Evolutionary conservation across 305 asterid species (phyloP).

Genomic region (Fraxinus sp.): DNA sequence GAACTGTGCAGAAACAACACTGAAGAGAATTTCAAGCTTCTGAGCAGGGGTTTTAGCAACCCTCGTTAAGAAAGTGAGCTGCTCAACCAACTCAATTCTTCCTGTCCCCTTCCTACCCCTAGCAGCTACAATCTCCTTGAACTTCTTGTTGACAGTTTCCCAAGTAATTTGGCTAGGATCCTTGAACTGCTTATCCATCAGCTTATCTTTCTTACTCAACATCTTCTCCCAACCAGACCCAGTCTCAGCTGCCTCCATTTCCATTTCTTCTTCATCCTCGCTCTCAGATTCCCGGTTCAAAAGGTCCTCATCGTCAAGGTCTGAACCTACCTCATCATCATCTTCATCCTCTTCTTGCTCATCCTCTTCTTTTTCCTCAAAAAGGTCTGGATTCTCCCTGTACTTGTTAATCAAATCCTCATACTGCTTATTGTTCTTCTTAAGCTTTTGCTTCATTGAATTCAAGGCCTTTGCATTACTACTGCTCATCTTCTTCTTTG

Average conservation of each 20-base stretch:
- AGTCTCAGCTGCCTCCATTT: slow-evolving; percentile 32
- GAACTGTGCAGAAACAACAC: slow-evolving; percentile 88
- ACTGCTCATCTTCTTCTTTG: slow-evolving; percentile 94
- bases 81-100: slow-evolving; percentile 84
- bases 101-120: slow-evolving; percentile 96
- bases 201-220: slow-evolving; percentile 84
- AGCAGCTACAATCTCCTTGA: slow-evolving; percentile 82
- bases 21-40: slow-evolving; percentile 88
- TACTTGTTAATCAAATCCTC: slow-evolving; percentile 77
- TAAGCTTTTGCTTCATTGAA: slow-evolving; percentile 90
- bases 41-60: slow-evolving; percentile 96
- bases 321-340: slow-evolving; percentile 56
- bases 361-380: slow-evolving; percentile 59
- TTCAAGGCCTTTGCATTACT: slow-evolving; percentile 95
- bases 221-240: slow-evolving; percentile 76
- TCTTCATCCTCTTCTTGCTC: slow-evolving; percentile 60
- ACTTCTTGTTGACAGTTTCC: slow-evolving; percentile 91
- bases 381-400: slow-evolving; percentile 75
- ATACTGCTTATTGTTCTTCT: slow-evolving; percentile 80
- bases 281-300: slow-evolving; percentile 39
- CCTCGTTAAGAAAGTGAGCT: slow-evolving; percentile 80
- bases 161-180: slow-evolving; percentile 90
- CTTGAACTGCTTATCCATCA: slow-evolving; percentile 88
- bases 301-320: slow-evolving; percentile 49
- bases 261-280: slow-evolving; percentile 44